phyloP scores from a whole-genome alignment of 331 rosid species.

The Acacia concinna region DNA sequence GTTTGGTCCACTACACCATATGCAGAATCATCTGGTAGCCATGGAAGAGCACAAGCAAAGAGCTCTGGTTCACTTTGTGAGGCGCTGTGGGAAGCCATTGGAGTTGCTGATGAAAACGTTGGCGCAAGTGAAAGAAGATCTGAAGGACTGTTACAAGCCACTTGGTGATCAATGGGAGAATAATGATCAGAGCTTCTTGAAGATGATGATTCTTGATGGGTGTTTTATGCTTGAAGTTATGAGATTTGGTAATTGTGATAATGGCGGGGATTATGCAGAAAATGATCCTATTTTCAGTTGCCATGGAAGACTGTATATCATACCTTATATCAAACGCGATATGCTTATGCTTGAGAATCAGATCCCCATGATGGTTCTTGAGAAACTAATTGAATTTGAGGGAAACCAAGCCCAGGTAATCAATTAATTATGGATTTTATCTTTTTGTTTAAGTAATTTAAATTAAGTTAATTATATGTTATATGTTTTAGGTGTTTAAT shows the following conservation, averaged over 20 bases:
- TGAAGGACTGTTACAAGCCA: conserved; percentile 41
- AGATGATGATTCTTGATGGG: conserved; percentile 53
- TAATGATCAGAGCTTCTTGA: conserved; percentile 16
- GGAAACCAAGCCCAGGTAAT: conserved; percentile 6
- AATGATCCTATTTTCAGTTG: conserved; percentile 54
- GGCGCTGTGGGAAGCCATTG: conserved; percentile 41
- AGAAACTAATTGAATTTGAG: conserved; percentile 34
- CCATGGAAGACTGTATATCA: conserved; percentile 42
- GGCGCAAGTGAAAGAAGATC: conserved; percentile 34
- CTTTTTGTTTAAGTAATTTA: not conserved
- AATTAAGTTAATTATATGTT: not conserved
- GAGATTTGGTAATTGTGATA: not conserved
- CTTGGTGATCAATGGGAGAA: conserved; percentile 34
- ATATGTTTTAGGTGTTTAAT: not conserved
- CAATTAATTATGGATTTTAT: not conserved
- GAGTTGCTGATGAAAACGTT: conserved; percentile 18
- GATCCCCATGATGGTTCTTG: conserved; percentile 44
- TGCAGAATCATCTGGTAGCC: not conserved
- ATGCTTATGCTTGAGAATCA: conserved; percentile 69
- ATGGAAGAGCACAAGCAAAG: conserved; percentile 16
- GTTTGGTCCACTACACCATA: not conserved
- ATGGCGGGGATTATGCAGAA: conserved; percentile 31
- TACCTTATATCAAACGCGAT: conserved; percentile 45
- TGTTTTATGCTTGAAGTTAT: conserved; percentile 54
- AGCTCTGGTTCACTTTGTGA: not conserved